These are phyloP conservation scores for Lachancea dasiensis DNA, from an alignment of 805 yeast species.

Conservation along the genomic window DNA sequence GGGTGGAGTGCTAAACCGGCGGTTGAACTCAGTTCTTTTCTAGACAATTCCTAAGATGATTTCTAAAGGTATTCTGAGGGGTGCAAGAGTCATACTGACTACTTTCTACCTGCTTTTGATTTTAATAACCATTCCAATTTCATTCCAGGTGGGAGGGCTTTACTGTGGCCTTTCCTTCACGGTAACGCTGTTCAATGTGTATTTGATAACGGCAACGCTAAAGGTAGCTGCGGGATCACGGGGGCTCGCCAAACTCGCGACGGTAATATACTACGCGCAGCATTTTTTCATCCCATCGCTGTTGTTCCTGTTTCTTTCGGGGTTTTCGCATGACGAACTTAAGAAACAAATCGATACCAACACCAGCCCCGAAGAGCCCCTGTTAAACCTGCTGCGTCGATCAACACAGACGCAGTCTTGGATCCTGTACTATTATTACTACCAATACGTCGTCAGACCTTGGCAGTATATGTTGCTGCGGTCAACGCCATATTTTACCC, in stretches of 20 bases:
- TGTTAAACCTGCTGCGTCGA: constrained; percentile 11
- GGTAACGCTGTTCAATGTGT: constrained; percentile 61
- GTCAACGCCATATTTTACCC: constrained; percentile 83
- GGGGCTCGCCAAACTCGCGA: constrained; percentile 26
- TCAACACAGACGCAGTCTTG: constrained; percentile 18
- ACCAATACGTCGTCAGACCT: constrained; percentile 41
- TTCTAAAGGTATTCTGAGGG: constrained; percentile 18
- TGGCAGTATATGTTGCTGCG: constrained; percentile 73
- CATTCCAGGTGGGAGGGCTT: constrained; percentile 91
- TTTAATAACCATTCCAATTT: constrained; percentile 79
- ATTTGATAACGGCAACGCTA: constrained; percentile 67
- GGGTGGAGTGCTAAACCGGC: not conserved
- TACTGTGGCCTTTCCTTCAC: constrained; percentile 85
- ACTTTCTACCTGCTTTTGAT: constrained; percentile 60
- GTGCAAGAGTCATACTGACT: constrained; percentile 38
- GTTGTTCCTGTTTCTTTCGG: constrained; percentile 58
- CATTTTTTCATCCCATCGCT: constrained; percentile 78
- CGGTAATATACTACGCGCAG: constrained; percentile 66
- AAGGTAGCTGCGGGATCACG: constrained; percentile 42
- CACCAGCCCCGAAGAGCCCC: constrained; percentile 22
- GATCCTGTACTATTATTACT: constrained; percentile 30
- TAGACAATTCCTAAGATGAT: too few species aligned
- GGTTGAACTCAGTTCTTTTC: not conserved
- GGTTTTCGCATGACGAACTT: constrained; percentile 38
- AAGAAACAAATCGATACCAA: constrained; percentile 18